phyloP scores from a whole-genome alignment of 768 basidiomycete genomes.

The Cystobasidiopsis lactophilus region DNA sequence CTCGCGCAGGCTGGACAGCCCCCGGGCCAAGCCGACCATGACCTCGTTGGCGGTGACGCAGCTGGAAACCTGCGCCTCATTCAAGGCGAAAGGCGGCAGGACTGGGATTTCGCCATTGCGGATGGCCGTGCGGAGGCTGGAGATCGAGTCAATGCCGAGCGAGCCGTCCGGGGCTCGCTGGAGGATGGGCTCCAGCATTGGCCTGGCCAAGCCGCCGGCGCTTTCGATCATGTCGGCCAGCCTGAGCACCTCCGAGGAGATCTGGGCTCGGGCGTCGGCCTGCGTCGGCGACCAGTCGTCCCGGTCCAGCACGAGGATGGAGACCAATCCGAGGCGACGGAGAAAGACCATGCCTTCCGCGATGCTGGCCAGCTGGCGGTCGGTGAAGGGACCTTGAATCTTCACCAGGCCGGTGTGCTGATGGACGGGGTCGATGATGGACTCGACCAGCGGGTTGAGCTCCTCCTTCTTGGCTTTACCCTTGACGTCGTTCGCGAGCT shows the following conservation, averaged over 20 bases:
- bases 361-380: slow-evolving; percentile 81
- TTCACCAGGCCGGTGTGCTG: slow-evolving; percentile 85
- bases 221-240: slow-evolving; percentile 59
- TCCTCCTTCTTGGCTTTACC: slow-evolving; percentile 6
- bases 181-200: slow-evolving; percentile 66
- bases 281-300: slow-evolving; percentile 35
- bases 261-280: slow-evolving; percentile 26
- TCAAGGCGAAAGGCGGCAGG: slow-evolving; percentile 73
- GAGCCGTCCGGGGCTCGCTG: slow-evolving; percentile 22
- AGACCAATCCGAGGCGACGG: slow-evolving; percentile 82
- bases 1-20: slow-evolving; percentile 58
- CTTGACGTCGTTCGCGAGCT: neutral
- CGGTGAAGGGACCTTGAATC: slow-evolving; percentile 83
- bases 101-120: slow-evolving; percentile 90
- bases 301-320: slow-evolving; percentile 82
- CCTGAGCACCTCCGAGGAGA: slow-evolving; percentile 59
- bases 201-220: slow-evolving; percentile 68
- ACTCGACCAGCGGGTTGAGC: slow-evolving; percentile 3
- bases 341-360: slow-evolving; percentile 81
- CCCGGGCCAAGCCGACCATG: slow-evolving; percentile 60
- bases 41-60: slow-evolving; percentile 73
- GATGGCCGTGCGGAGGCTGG: slow-evolving; percentile 67
- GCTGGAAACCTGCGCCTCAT: slow-evolving; percentile 67
- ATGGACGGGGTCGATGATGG: slow-evolving; percentile 38
- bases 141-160: slow-evolving; percentile 30